phyloP scores from a whole-genome alignment of 495 filamentous ascomycete genomes.

The Neurospora sp. region DNA sequence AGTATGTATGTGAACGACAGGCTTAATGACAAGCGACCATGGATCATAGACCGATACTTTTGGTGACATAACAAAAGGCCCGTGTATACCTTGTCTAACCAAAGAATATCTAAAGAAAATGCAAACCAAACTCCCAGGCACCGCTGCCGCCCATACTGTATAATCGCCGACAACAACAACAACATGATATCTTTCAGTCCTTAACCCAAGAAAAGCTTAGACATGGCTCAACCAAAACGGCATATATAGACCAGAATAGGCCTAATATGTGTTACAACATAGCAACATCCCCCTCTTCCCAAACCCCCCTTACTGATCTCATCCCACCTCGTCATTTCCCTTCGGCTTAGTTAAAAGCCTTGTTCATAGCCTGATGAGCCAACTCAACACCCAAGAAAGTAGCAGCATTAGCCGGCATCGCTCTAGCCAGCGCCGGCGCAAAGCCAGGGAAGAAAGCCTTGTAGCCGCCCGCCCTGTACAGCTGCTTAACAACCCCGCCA shows the following conservation, averaged over 20 bases:
- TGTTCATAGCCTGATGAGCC: constrained; percentile 73
- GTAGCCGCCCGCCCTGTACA: constrained; percentile 70
- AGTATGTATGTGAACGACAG: too few relatives aligned
- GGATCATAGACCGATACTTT: background rate
- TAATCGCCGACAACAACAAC: background rate
- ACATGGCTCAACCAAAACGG: background rate
- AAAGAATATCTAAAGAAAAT: background rate
- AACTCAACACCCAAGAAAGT: constrained; percentile 66
- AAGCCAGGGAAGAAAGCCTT: constrained; percentile 98
- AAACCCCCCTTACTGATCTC: background rate
- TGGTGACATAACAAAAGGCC: background rate
- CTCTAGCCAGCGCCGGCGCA: constrained; percentile 82
- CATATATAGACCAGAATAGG: background rate
- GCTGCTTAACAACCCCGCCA: constrained; percentile 60
- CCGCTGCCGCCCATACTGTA: background rate
- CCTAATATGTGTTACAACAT: background rate
- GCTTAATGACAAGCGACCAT: background rate
- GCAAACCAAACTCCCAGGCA: background rate
- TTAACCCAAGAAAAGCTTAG: background rate
- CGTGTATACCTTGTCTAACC: background rate
- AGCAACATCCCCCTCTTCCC: background rate
- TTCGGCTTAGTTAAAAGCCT: constrained; percentile 38
- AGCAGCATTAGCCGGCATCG: constrained; percentile 86
- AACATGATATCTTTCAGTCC: background rate
- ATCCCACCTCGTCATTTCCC: background rate